Conservation (phyloP, 805 yeast species). For the Wickerhamomyces hampshirensis region DNA sequence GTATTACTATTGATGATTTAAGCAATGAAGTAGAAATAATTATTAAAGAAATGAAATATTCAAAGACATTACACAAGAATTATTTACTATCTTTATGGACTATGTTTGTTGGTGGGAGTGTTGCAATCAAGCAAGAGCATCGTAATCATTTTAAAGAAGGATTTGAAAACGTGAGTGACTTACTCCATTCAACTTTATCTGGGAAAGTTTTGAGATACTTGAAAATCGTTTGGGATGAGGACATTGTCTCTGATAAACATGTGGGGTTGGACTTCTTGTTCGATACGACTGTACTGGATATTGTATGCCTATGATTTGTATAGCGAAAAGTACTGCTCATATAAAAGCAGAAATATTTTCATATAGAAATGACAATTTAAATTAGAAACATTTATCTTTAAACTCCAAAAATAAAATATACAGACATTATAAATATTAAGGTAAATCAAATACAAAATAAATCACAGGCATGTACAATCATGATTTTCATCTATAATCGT, state of each 20-base stretch:
- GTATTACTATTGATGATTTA: constrained; percentile 7
- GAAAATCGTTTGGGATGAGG: constrained; percentile 22
- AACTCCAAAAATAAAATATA: too few species aligned
- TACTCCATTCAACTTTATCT: constrained; percentile 17
- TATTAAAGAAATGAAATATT: constrained; percentile 9
- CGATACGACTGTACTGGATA: constrained; percentile 23
- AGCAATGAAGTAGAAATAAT: constrained; percentile 13
- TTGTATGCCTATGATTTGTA: constrained; percentile 18
- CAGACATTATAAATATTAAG: too few species aligned
- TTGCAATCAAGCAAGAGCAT: constrained; percentile 11
- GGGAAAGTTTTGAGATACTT: constrained; percentile 21
- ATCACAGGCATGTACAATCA: neutral
- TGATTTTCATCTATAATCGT: constrained; percentile 8
- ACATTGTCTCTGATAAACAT: constrained; percentile 1
- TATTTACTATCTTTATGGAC: constrained; percentile 20
- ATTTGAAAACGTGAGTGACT: constrained; percentile 12
- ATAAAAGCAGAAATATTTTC: too few species aligned
- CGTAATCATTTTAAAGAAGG: constrained; percentile 9
- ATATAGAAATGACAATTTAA: too few species aligned
- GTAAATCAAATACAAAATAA: neutral
- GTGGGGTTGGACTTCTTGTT: constrained; percentile 24
- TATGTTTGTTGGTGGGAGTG: constrained; percentile 21
- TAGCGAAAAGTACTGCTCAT: too few species aligned
- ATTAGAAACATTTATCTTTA: too few species aligned
- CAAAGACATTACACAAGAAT: constrained; percentile 6